These are phyloP conservation scores for Ophioceras dolichostomum DNA, from an alignment of 2,329 filamentous ascomycete genomes.

Conservation along the genomic window DNA sequence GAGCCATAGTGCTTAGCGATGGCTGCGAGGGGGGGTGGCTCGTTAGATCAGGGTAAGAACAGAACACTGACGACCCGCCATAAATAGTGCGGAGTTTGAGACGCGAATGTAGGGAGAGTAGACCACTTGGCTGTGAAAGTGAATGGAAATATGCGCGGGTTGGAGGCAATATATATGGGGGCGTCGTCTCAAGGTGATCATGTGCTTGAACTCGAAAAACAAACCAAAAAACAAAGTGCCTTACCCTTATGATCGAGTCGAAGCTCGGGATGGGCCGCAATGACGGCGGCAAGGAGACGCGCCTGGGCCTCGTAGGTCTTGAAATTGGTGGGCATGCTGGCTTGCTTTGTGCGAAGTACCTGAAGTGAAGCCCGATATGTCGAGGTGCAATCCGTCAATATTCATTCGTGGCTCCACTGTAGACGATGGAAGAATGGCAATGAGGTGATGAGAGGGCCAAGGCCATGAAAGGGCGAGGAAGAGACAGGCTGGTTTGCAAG, in stretches of 20 bases:
- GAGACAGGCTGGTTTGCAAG: no score
- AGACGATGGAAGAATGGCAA: no score
- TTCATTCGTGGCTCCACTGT: no score
- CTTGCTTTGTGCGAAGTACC: no score
- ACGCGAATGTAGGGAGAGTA: neutral
- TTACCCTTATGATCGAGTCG: conserved; percentile 52
- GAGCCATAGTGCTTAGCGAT: conserved; percentile 34
- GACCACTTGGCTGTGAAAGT: neutral
- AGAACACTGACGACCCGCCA: no score
- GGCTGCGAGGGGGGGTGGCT: conserved; percentile 19
- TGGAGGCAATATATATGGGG: neutral
- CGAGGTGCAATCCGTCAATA: no score
- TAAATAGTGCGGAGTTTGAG: no score
- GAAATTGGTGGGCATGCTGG: conserved; percentile 37
- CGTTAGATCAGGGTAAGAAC: conserved; percentile 7
- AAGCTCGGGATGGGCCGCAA: conserved; percentile 40
- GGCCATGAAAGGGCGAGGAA: no score
- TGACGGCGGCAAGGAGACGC: conserved; percentile 47
- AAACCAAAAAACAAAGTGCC: conserved; percentile 10
- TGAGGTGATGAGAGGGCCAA: no score
- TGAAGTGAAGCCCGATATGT: no score
- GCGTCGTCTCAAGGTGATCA: neutral
- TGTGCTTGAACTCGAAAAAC: neutral
- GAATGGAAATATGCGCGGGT: neutral
- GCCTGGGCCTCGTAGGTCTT: conserved; percentile 46